phyloP scores from a whole-genome alignment of 176 grass and related monocot species.

The Chrysopogon serrulatus region DNA sequence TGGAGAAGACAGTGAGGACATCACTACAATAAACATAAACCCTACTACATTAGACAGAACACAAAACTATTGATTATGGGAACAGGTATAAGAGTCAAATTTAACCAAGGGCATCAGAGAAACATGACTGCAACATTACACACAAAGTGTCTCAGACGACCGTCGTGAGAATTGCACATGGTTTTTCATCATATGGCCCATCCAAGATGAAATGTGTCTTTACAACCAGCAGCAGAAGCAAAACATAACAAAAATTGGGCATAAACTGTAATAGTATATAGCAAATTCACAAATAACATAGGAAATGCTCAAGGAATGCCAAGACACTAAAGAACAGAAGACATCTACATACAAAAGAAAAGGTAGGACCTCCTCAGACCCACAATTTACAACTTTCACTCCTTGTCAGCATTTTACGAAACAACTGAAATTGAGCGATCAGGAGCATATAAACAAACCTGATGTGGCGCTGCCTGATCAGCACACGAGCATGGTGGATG shows the following conservation, averaged over 20 bases:
- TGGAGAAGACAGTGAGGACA: background rate
- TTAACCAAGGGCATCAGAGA: conserved; percentile 21
- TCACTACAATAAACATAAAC: background rate
- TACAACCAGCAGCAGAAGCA: background rate
- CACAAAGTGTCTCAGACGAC: conserved; percentile 69
- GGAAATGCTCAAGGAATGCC: background rate
- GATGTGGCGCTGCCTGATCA: conserved; percentile 66
- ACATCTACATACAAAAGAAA: background rate
- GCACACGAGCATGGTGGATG: conserved; percentile 67
- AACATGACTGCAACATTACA: conserved; percentile 61
- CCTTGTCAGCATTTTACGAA: background rate
- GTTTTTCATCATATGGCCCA: conserved; percentile 28
- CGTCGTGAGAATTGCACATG: conserved; percentile 41
- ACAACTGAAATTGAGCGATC: background rate
- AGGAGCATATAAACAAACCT: conserved; percentile 20
- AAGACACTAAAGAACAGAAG: background rate
- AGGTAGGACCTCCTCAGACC: background rate
- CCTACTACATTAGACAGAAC: background rate
- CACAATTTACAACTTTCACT: background rate
- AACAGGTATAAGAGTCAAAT: background rate
- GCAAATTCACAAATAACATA: background rate
- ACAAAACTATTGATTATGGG: background rate
- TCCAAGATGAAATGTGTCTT: background rate
- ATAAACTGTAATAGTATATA: too few relatives aligned
- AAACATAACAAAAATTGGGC: background rate